Evolutionary conservation across 2,329 filamentous ascomycete genomes (phyloP).

Genomic region (Xylaria polymorpha): DNA sequence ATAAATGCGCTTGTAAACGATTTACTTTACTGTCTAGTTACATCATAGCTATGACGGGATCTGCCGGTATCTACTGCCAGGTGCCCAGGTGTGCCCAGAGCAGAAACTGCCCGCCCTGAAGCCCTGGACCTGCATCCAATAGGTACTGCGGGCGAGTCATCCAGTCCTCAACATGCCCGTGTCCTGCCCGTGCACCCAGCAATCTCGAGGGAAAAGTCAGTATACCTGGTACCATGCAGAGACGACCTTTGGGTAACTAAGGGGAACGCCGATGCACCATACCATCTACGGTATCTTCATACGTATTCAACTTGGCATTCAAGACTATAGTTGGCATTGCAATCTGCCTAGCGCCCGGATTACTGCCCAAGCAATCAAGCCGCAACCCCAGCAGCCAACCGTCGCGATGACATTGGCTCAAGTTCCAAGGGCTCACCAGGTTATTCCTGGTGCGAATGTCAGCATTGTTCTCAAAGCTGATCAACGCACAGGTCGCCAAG

Average conservation of each 20-base stretch:
- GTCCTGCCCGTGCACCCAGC: not conserved
- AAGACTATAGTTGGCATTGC: not conserved
- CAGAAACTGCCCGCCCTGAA: too few relatives aligned
- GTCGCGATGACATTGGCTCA: conserved; percentile 16
- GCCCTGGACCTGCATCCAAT: too few relatives aligned
- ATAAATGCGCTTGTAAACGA: not conserved
- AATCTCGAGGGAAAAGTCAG: not conserved
- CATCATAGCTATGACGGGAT: too few relatives aligned
- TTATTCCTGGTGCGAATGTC: conserved; percentile 71
- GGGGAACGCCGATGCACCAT: conserved; percentile 8
- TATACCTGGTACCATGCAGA: not conserved
- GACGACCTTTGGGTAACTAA: not conserved
- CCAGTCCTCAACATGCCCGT: too few relatives aligned
- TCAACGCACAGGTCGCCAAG: conserved; percentile 78
- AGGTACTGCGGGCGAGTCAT: too few relatives aligned
- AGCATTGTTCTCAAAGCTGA: conserved; percentile 81
- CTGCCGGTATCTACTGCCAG: too few relatives aligned
- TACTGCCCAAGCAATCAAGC: not conserved
- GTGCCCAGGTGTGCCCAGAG: too few relatives aligned
- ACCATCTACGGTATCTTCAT: not conserved
- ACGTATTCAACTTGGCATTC: conserved; percentile 12
- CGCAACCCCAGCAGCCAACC: not conserved
- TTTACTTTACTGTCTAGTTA: not conserved
- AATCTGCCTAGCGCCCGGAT: not conserved
- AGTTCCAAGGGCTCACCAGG: conserved; percentile 62